Evolutionary conservation across 106 monocot genomes (phyloP), one percentile per base, ranked within the genome.

Genomic region (Alisma plantagoaquatica): DNA sequence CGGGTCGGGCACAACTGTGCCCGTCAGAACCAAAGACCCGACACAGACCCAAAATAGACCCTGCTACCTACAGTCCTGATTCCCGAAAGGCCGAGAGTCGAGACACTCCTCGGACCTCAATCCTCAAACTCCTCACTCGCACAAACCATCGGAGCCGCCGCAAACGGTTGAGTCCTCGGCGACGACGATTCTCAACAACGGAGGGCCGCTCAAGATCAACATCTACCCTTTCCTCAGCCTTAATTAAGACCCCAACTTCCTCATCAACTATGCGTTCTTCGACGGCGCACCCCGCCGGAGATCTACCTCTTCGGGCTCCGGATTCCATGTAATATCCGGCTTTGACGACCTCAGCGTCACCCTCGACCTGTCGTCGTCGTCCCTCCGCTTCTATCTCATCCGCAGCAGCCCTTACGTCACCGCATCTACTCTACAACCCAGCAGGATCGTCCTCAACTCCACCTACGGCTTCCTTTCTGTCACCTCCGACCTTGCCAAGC

Each of bases 171-270:
- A n/a, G n/a, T n/a, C n/a, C n/a, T n/a, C n/a, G n/a, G n/a, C n/a
- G n/a, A n/a, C n/a, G n/a, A n/a, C n/a, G n/a, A n/a, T n/a, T n/a
- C 75, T 94, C 35, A 88, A 84, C 4, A 75, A 84, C 41, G 88
- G 88, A 33, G 83, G 75, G 56, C 94, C 87, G 33, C 83, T 88
- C 2, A 88, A 94, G 55, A n/a, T n/a, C n/a, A 88, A 88, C 70
- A 94, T 94, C 67, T 84, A 94, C 54, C 88, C 94, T 0, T 88
- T 88, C 65, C 80, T 84, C 75, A 55, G 87, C 77, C 80, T 78
- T 56, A 73, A 80, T 65, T 5, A 72, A 57, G 16, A 45, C 51
- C 31, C 65, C 29, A 77, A 87, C 57, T 52, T 94, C 44, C 44
- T 43, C 49, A 11, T 74, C 47, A 74, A 46, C 49, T 66, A 62